Evolutionary conservation across 2,329 filamentous ascomycete genomes (phyloP).

Genomic region (Alternaria triticina): DNA sequence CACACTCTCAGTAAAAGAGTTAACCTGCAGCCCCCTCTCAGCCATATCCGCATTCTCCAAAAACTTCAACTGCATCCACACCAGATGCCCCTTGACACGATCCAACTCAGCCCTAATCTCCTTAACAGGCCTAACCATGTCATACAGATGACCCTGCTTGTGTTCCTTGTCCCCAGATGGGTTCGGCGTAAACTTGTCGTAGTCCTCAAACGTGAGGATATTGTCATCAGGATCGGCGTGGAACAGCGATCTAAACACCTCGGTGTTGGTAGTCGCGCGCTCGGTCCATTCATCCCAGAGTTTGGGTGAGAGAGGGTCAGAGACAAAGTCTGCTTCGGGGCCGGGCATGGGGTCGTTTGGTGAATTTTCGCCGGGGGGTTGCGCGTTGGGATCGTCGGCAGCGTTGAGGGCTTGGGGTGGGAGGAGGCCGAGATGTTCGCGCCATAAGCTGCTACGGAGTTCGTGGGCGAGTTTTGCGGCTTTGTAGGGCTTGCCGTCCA

Average conservation of each 20-base stretch:
- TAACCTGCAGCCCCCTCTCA: conserved; percentile 84
- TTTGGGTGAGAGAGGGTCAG: conserved; percentile 64
- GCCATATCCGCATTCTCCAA: conserved; percentile 86
- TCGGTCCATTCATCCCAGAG: conserved; percentile 71
- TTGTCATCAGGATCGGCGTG: conserved; percentile 89
- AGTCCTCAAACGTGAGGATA: conserved; percentile 89
- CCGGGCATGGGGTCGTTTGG: conserved; percentile 78
- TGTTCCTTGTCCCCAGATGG: conserved; percentile 63
- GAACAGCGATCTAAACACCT: conserved; percentile 79
- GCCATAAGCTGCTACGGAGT: conserved; percentile 82
- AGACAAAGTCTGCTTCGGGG: conserved; percentile 66
- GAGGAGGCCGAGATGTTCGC: conserved; percentile 86
- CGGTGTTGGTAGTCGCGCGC: conserved; percentile 73
- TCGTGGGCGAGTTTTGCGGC: conserved; percentile 84
- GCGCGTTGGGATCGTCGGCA: conserved; percentile 73
- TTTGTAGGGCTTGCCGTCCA: conserved; percentile 79
- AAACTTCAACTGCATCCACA: conserved; percentile 95
- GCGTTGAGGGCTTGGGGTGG: conserved; percentile 74
- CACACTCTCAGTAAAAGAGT: conserved; percentile 84
- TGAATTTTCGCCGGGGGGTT: conserved; percentile 70
- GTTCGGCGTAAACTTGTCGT: conserved; percentile 72
- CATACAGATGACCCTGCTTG: conserved; percentile 86
- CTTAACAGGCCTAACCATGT: conserved; percentile 67
- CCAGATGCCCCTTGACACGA: conserved; percentile 83
- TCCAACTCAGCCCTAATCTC: conserved; percentile 79